phyloP scores from a whole-genome alignment of 805 yeast species.

The Saccharomycopsis babjevae region DNA sequence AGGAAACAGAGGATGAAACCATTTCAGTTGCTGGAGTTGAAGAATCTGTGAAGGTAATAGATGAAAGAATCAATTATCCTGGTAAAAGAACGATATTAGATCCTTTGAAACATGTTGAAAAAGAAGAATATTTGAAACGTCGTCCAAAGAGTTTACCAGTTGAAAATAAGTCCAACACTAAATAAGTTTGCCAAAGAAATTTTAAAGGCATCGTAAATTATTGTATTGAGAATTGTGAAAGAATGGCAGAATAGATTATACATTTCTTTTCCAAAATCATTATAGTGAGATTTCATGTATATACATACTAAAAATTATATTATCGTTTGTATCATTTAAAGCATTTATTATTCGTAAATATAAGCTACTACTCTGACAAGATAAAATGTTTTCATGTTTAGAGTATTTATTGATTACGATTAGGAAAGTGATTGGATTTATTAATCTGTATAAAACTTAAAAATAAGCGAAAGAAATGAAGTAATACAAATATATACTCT shows the following conservation, averaged over 20 bases:
- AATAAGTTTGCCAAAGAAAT: background rate
- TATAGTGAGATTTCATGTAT: background rate
- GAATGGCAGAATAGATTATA: background rate
- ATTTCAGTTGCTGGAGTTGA: constrained; percentile 21
- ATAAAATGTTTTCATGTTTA: background rate
- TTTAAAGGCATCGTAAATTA: background rate
- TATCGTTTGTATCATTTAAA: background rate
- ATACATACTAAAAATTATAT: background rate
- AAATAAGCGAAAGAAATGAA: background rate
- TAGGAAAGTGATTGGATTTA: background rate
- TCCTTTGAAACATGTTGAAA: constrained; percentile 35
- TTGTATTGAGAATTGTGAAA: background rate
- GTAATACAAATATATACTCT: background rate
- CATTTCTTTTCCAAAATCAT: background rate
- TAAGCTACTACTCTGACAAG: background rate
- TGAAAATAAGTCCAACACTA: constrained; percentile 21
- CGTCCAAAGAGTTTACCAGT: constrained; percentile 49
- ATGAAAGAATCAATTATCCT: constrained; percentile 61
- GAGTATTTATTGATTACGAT: background rate
- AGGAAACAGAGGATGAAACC: constrained; percentile 23
- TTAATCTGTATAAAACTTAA: background rate
- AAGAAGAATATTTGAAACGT: constrained; percentile 44
- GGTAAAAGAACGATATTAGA: constrained; percentile 45
- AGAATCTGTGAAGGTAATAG: constrained; percentile 40
- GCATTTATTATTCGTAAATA: no score